These are phyloP conservation scores for Abelmoschus esculentus DNA, from an alignment of 345 rosid genomes.

Conservation along the genomic window DNA sequence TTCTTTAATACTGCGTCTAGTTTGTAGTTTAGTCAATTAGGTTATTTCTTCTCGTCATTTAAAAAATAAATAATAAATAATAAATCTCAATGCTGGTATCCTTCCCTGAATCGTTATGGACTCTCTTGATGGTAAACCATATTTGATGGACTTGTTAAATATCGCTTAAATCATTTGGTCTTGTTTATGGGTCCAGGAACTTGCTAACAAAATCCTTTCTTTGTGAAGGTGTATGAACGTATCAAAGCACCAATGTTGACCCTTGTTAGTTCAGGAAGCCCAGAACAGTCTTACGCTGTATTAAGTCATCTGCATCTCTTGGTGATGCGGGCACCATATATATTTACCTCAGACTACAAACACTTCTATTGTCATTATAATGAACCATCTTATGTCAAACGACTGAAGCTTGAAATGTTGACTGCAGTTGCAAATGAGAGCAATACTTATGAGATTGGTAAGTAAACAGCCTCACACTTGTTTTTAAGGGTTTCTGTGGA, in stretches of 20 bases:
- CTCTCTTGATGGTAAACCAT: not conserved
- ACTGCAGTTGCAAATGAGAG: conserved; percentile 97
- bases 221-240: conserved; percentile 82
- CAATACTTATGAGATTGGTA: conserved; percentile 96
- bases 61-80: not conserved
- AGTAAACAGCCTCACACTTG: conserved; percentile 19
- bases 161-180: not conserved
- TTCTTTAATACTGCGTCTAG: not conserved
- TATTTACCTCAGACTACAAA: conserved; percentile 84
- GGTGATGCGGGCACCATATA: conserved; percentile 95
- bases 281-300: conserved; percentile 94
- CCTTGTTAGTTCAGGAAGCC: conserved; percentile 96
- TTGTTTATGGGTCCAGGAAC: not conserved
- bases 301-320: conserved; percentile 89
- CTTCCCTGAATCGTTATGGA: not conserved
- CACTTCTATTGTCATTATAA: conserved; percentile 96
- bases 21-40: not conserved
- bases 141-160: not conserved
- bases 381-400: conserved; percentile 89
- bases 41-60: not conserved
- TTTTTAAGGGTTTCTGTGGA: not conserved
- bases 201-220: conserved; percentile 11
- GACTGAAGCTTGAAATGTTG: conserved; percentile 98
- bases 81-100: not conserved
- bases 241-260: conserved; percentile 96